These are phyloP conservation scores for Staphylotrichum longicolle DNA, from an alignment of 495 filamentous ascomycete species.

Conservation along the genomic window DNA sequence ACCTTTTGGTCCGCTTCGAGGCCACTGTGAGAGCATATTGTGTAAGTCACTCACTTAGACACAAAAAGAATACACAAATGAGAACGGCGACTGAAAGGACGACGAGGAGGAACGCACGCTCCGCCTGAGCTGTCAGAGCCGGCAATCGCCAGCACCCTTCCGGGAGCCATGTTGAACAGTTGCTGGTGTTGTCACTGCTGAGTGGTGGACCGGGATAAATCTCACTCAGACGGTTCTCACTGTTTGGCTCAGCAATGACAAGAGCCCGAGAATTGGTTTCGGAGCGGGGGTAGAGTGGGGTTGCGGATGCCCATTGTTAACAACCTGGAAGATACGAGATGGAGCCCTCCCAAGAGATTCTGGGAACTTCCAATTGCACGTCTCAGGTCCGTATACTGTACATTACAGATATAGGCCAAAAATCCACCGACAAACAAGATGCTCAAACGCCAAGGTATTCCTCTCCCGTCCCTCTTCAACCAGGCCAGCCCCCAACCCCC, in stretches of 20 bases:
- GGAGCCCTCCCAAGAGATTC: neutral
- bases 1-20: conserved; percentile 97
- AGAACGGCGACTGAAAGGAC: neutral
- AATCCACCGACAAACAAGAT: neutral
- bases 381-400: neutral
- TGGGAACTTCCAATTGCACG: neutral
- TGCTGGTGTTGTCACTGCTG: neutral
- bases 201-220: no score
- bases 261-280: conserved; percentile 3
- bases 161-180: conserved; percentile 27
- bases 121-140: conserved; percentile 90
- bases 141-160: conserved; percentile 74
- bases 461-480: neutral
- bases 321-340: neutral
- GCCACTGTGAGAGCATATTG: conserved; percentile 56
- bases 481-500: conserved; percentile 7
- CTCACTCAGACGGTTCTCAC: no score
- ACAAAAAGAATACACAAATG: conserved; percentile 4
- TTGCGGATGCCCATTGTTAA: neutral
- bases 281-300: conserved; percentile 20
- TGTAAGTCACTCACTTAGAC: conserved; percentile 6
- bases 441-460: conserved; percentile 6
- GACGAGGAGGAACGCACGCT: conserved; percentile 58
- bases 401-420: neutral
- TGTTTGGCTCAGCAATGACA: neutral